These are phyloP conservation scores for Lentinula novae-zelandiae DNA, from an alignment of 1,284 basidiomycete genomes.

Conservation along the genomic window DNA sequence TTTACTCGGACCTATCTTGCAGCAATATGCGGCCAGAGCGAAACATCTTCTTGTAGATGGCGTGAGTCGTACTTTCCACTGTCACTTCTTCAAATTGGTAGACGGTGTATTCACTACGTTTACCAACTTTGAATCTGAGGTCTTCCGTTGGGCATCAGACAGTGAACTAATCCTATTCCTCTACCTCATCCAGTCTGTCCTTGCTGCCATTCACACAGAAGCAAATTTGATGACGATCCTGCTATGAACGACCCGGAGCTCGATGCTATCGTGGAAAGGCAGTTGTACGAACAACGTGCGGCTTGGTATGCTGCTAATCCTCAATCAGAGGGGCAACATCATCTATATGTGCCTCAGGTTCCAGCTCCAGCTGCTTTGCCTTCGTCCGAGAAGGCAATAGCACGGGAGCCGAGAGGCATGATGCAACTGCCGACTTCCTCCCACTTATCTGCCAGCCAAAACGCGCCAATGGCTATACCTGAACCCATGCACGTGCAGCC, in stretches of 20 bases:
- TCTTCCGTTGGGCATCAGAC: background rate
- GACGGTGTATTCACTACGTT: too few relatives aligned
- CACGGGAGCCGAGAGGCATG: background rate
- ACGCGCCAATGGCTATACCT: background rate
- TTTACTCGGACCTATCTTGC: background rate
- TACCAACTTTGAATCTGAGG: too few relatives aligned
- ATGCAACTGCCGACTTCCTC: background rate
- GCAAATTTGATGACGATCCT: background rate
- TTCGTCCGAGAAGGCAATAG: background rate
- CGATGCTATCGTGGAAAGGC: slow-evolving; percentile 3
- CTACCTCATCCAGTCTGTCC: background rate
- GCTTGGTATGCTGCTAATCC: background rate
- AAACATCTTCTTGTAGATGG: background rate
- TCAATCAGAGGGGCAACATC: background rate
- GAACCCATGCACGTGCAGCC: background rate
- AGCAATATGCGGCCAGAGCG: slow-evolving; percentile 4
- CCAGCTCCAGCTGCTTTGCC: background rate
- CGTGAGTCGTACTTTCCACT: background rate
- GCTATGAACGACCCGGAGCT: background rate
- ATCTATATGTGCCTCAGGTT: slow-evolving; percentile 1
- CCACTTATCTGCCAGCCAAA: background rate
- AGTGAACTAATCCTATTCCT: background rate
- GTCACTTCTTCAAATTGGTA: background rate
- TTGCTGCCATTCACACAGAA: background rate
- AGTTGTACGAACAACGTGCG: slow-evolving; percentile 2